Evolutionary conservation across 2,329 filamentous ascomycete genomes (phyloP).

Genomic region (Nectriaceae sp.): DNA sequence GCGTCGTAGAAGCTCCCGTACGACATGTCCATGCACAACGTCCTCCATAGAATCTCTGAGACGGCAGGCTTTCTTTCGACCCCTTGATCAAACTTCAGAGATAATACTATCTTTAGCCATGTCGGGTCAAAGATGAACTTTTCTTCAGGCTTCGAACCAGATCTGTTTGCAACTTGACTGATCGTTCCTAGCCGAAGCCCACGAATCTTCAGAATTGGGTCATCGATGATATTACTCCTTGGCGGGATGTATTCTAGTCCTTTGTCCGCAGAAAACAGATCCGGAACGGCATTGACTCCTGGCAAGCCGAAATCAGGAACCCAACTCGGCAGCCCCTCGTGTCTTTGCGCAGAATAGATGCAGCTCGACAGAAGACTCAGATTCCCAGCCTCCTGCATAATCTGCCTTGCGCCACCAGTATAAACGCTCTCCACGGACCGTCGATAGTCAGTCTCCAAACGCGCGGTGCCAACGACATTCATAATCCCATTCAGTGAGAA

Average conservation of each 20-base stretch:
- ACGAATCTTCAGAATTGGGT: constrained; percentile 6
- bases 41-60: constrained; percentile 25
- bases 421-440: constrained; percentile 21
- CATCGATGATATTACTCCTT: constrained; percentile 1
- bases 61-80: constrained; percentile 5
- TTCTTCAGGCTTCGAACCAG: constrained; percentile 10
- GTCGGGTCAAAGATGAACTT: constrained; percentile 25
- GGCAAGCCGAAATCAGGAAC: constrained; percentile 25
- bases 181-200: constrained; percentile 19
- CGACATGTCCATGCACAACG: constrained; percentile 29
- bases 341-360: constrained; percentile 9
- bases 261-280: constrained; percentile 21
- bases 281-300: constrained; percentile 20
- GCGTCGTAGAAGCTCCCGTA: constrained; percentile 21
- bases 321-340: constrained; percentile 21
- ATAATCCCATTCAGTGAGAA: constrained; percentile 27
- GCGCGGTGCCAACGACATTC: constrained; percentile 18
- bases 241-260: constrained; percentile 13
- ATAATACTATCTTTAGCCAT: constrained; percentile 22
- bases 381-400: constrained; percentile 18
- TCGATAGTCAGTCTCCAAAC: constrained; percentile 21
- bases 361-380: constrained; percentile 18
- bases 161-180: constrained; percentile 10
- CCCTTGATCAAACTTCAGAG: constrained; percentile 8
- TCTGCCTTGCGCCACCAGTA: constrained; percentile 18